Conservation (phyloP, 768 basidiomycete genomes). For the Tricholoma sp. region DNA sequence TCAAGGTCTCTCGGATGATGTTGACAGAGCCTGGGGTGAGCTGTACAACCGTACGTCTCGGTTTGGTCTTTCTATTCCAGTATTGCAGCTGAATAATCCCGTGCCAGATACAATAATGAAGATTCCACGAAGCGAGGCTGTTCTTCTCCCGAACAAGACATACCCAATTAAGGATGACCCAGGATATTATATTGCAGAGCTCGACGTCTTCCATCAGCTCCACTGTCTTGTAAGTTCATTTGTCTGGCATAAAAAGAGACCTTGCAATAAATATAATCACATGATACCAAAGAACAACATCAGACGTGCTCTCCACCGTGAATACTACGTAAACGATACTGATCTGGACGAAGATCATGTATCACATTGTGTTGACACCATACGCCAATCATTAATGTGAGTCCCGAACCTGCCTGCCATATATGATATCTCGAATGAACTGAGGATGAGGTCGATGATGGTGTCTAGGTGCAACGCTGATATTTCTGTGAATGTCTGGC, state of each 20-base stretch:
- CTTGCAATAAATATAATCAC: neutral
- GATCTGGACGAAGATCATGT: constrained; percentile 13
- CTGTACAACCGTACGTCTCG: constrained; percentile 17
- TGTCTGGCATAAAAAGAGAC: no score
- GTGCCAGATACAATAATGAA: constrained; percentile 8
- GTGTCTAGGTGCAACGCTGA: neutral
- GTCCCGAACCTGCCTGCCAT: no score
- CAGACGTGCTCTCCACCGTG: constrained; percentile 12
- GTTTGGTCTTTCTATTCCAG: no score
- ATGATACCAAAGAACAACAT: constrained; percentile 12
- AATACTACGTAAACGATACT: constrained; percentile 13
- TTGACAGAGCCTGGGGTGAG: constrained; percentile 20
- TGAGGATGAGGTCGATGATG: neutral
- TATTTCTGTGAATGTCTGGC: constrained; percentile 14
- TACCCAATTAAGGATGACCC: constrained; percentile 18
- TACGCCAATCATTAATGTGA: constrained; percentile 18
- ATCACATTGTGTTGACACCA: constrained; percentile 15
- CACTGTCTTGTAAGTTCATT: constrained; percentile 22
- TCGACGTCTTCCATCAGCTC: constrained; percentile 24
- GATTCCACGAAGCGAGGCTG: constrained; percentile 17
- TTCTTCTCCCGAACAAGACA: constrained; percentile 17
- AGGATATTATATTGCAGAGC: constrained; percentile 17
- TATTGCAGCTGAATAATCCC: no score
- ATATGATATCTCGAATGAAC: no score
- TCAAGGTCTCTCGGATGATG: constrained; percentile 13